Conservation (phyloP, 805 yeast genomes). For the Wickerhamiella siamensis region DNA sequence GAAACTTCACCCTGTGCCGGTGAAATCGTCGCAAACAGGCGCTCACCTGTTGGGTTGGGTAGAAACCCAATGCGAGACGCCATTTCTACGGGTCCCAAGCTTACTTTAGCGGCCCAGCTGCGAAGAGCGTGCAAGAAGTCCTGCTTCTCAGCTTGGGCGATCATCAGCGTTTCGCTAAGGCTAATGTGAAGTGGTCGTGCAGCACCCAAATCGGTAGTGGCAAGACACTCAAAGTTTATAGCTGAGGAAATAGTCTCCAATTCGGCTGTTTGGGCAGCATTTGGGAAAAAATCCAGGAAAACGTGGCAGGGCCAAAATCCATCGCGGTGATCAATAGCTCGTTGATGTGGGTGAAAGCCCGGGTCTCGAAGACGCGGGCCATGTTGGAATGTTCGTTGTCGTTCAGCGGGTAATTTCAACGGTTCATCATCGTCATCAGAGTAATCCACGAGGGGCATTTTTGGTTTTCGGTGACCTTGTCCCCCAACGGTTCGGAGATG, state of each 20-base stretch:
- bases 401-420: background rate
- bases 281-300: background rate
- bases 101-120: background rate
- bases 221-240: background rate
- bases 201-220: conserved; percentile 13
- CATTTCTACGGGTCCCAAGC: background rate
- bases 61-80: background rate
- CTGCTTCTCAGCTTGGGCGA: conserved; percentile 8
- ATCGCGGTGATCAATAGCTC: background rate
- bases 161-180: conserved; percentile 19
- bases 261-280: background rate
- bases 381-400: background rate
- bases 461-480: too few relatives aligned
- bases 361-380: background rate
- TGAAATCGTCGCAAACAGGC: background rate
- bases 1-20: background rate
- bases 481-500: too few relatives aligned
- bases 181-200: conserved; percentile 18
- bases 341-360: background rate
- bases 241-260: background rate
- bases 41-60: background rate
- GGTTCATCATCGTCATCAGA: background rate
- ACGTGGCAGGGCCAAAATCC: background rate
- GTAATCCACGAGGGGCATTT: background rate
- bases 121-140: conserved; percentile 4